These are phyloP conservation scores for Saccharomyces hybrid DNA, from an alignment of 1,139 yeast genomes.

Conservation along the genomic window DNA sequence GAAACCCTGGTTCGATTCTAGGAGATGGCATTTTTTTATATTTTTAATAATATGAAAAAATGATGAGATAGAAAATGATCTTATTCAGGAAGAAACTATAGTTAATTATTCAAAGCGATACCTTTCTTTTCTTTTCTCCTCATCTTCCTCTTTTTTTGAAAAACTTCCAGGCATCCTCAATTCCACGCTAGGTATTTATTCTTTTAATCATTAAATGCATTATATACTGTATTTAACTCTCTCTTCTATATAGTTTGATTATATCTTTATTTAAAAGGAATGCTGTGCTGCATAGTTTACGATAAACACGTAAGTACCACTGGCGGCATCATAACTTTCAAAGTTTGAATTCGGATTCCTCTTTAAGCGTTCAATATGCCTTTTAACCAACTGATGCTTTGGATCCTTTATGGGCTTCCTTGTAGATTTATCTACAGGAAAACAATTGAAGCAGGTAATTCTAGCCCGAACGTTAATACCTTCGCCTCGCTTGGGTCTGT, in stretches of 20 bases:
- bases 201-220: background rate
- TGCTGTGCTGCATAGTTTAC: conserved; percentile 10
- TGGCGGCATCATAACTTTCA: conserved; percentile 64
- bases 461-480: conserved; percentile 75
- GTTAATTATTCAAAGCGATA: conserved; percentile 23
- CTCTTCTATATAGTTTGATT: background rate
- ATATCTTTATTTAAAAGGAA: background rate
- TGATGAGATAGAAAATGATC: conserved; percentile 6
- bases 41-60: conserved; percentile 7
- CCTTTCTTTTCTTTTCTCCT: background rate
- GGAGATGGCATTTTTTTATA: conserved; percentile 15
- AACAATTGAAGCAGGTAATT: conserved; percentile 70
- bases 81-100: no score
- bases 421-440: conserved; percentile 66
- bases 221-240: background rate
- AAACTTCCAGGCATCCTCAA: no score
- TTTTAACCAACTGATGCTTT: conserved; percentile 59
- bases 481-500: conserved; percentile 64
- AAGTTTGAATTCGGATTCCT: conserved; percentile 54
- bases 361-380: conserved; percentile 64
- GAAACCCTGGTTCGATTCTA: conserved; percentile 7
- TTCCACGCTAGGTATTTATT: background rate
- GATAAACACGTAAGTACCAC: conserved; percentile 41
- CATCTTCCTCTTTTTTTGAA: background rate
- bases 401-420: conserved; percentile 73